A percentile compares a stretch with the other conserved stretches of the same genome.
Conservation (phyloP, 108 stramenopile genomes). For the Nitzschia putrida region DNA sequence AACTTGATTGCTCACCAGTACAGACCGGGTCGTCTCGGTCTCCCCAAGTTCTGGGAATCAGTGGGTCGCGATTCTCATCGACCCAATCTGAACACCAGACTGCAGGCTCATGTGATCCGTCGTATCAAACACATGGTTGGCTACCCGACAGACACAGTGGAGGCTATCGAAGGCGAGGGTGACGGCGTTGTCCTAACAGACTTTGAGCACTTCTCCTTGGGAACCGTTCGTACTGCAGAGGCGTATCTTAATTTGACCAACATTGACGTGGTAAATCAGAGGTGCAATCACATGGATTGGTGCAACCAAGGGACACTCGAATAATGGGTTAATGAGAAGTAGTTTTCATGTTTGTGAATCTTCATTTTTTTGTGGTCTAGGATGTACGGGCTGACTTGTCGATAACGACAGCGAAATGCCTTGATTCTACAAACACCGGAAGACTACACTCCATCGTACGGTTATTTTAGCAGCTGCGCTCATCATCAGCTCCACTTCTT, state of each 20-base stretch:
- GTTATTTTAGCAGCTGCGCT: slow-evolving; percentile 48
- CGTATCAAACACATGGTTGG: slow-evolving; percentile 76
- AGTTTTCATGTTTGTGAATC: not conserved
- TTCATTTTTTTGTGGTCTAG: no score
- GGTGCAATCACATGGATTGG: slow-evolving; percentile 56
- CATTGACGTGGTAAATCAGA: slow-evolving; percentile 52
- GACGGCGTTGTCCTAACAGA: slow-evolving; percentile 42
- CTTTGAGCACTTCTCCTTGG: slow-evolving; percentile 61
- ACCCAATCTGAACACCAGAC: slow-evolving; percentile 51
- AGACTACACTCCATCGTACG: no score
- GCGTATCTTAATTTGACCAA: slow-evolving; percentile 62
- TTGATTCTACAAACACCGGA: no score
- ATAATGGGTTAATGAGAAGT: not conserved
- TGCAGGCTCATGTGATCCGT: slow-evolving; percentile 56
- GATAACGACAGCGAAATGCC: no score
- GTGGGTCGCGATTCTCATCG: slow-evolving; percentile 72
- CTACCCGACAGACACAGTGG: slow-evolving; percentile 51
- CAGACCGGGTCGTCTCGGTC: slow-evolving; percentile 60
- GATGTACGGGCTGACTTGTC: no score
- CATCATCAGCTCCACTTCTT: slow-evolving; percentile 26
- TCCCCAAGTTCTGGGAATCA: slow-evolving; percentile 96
- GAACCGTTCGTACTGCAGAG: slow-evolving; percentile 49
- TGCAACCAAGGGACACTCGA: slow-evolving; percentile 39
- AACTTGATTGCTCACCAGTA: slow-evolving; percentile 91
- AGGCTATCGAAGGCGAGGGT: slow-evolving; percentile 37